Evolutionary conservation across 768 basidiomycete species (phyloP).

Genomic region (Rhizopogon rudus): DNA sequence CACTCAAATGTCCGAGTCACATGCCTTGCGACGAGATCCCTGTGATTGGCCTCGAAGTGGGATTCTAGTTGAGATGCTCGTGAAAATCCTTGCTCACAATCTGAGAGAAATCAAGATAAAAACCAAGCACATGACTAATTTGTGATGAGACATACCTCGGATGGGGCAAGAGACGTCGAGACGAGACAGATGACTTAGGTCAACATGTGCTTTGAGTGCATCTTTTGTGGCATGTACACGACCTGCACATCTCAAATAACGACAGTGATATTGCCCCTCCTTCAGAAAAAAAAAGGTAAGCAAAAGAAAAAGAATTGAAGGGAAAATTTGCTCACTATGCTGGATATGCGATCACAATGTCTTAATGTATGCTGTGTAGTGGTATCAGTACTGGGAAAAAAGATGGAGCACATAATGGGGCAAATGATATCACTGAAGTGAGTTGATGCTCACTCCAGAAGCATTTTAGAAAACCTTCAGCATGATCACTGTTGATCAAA

Average conservation of each 20-base stretch:
- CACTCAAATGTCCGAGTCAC: slow-evolving; percentile 13
- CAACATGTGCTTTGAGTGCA: slow-evolving; percentile 20
- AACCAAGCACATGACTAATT: neutral
- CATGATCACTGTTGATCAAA: slow-evolving; percentile 7
- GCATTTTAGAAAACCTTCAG: slow-evolving; percentile 18
- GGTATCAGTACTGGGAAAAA: slow-evolving; percentile 4
- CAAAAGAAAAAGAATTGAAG: neutral
- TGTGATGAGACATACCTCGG: slow-evolving; percentile 12
- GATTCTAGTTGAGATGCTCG: slow-evolving; percentile 19
- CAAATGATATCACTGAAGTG: neutral
- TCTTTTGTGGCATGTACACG: slow-evolving; percentile 15
- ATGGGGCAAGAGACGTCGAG: slow-evolving; percentile 21
- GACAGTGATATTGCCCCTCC: slow-evolving; percentile 24
- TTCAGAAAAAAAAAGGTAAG: neutral
- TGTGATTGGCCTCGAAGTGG: slow-evolving; percentile 20
- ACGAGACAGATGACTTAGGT: slow-evolving; percentile 27
- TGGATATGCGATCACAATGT: slow-evolving; percentile 17
- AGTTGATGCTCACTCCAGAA: slow-evolving; percentile 7
- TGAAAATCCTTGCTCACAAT: slow-evolving; percentile 18
- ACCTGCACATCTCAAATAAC: slow-evolving; percentile 22
- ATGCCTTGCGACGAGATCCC: slow-evolving; percentile 11
- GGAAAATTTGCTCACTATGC: slow-evolving; percentile 7
- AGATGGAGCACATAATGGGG: neutral
- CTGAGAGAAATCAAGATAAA: slow-evolving; percentile 12
- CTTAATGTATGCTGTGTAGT: slow-evolving; percentile 19